Evolutionary conservation across 768 basidiomycete species (phyloP), one percentile per base, ranked within the genome.

Genomic region (Cystofilobasidium bisporidii): DNA sequence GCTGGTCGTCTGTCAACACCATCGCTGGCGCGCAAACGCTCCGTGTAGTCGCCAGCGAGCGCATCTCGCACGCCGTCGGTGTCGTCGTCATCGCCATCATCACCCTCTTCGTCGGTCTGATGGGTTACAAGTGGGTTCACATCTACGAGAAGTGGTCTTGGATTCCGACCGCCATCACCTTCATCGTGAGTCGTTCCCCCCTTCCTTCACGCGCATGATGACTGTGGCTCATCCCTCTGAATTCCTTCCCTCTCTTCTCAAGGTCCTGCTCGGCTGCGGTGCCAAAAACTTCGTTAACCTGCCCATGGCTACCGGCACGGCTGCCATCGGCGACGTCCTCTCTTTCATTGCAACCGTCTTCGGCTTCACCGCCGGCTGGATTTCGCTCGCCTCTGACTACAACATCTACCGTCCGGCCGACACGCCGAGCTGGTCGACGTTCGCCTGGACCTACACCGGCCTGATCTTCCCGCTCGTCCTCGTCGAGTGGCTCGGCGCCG

Each of bases 81-180:
- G 79, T 81, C 61, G 76, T 81, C 50, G 84, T 92, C 61, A 85
- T 91, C 48, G 82, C 83, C 0, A 69, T 86, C 36, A 78, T 88
- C 38, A 85, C 88, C 2, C 82, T 91, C 36, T 69, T 86, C 28
- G 79, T 84, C 73, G 65, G 79, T 45, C 60, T 67, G 22, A 33
- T 62, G 36, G 67, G 67, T 24, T 68, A 68, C 67, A 63, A 68
- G n/a, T 68, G 55, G 55, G 67, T 68, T 18, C 67, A 68, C 67
- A 40, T 38, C 11, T 68, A 63, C 57, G 65, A 66, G 65, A 59
- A 58, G 36, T 66, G 75, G 72, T 73, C 79, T 11, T 80, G 79
- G 74, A 77, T 80, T 64, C 79, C 80, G 43, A 77, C 78, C 36
- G 76, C 77, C 59, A 76, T 80, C 71, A 77, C 77, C 63, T 78